These are phyloP conservation scores for Ogataea chonburiensis DNA, from an alignment of 805 yeast species.

Conservation along the genomic window DNA sequence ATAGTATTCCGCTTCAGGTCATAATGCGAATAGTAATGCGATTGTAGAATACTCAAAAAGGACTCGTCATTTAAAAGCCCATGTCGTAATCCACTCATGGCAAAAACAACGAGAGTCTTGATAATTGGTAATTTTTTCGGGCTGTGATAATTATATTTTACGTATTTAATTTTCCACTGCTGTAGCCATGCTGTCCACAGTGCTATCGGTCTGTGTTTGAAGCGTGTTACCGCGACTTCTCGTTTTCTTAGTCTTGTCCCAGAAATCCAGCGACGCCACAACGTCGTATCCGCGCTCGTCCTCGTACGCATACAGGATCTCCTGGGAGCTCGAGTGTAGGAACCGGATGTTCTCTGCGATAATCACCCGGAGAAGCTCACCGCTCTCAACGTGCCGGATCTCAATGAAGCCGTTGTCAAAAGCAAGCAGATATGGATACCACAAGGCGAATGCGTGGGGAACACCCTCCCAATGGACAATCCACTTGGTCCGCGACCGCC, in stretches of 20 bases:
- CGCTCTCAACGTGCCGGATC: constrained; percentile 85
- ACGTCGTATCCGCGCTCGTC: constrained; percentile 88
- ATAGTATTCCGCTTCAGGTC: constrained; percentile 92
- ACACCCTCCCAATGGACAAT: constrained; percentile 95
- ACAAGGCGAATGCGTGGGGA: constrained; percentile 87
- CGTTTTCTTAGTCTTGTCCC: constrained; percentile 48
- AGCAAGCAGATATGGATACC: constrained; percentile 90
- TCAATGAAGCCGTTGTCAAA: constrained; percentile 91
- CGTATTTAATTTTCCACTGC: constrained; percentile 4
- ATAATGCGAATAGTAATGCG: constrained; percentile 51
- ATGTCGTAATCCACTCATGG: constrained; percentile 27
- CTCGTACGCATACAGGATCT: constrained; percentile 89
- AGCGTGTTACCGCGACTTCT: constrained; percentile 22
- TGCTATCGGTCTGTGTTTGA: background rate
- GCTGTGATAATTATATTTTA: constrained; percentile 7
- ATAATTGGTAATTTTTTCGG: constrained; percentile 2
- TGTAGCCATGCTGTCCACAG: constrained; percentile 1
- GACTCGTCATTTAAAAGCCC: constrained; percentile 34
- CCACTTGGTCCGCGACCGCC: constrained; percentile 94
- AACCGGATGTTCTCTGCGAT: constrained; percentile 89
- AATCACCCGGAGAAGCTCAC: constrained; percentile 82
- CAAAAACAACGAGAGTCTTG: constrained; percentile 2
- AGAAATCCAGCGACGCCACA: constrained; percentile 88
- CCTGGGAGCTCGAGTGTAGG: constrained; percentile 87
- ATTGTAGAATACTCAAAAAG: constrained; percentile 29